Evolutionary conservation across 1,139 yeast species (phyloP).

Genomic region (Dujonia santamariae): DNA sequence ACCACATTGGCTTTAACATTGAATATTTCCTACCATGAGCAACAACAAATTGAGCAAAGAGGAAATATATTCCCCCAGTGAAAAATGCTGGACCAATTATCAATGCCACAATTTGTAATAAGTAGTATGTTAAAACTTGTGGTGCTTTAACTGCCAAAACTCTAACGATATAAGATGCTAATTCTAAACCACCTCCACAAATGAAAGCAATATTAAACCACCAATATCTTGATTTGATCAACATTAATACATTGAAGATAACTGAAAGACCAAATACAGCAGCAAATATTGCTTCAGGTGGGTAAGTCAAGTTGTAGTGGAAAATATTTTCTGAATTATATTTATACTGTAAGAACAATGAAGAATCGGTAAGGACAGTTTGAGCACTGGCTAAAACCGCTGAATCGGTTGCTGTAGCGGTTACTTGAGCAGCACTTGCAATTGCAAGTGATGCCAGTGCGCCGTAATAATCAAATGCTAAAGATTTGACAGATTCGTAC

Average conservation of each 20-base stretch:
- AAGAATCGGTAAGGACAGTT: constrained; percentile 29
- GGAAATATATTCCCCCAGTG: constrained; percentile 83
- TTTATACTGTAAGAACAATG: constrained; percentile 23
- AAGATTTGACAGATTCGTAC: not conserved
- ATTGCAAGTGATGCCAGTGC: constrained; percentile 36
- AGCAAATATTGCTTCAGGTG: constrained; percentile 24
- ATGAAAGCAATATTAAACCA: constrained; percentile 70
- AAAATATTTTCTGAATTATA: constrained; percentile 25
- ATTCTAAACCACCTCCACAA: constrained; percentile 61
- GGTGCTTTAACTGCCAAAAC: constrained; percentile 39
- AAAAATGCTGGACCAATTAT: constrained; percentile 87
- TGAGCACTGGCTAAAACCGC: constrained; percentile 26
- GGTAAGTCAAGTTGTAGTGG: constrained; percentile 22
- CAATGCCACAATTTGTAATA: constrained; percentile 66
- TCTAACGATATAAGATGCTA: constrained; percentile 70
- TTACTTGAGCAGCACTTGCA: constrained; percentile 28
- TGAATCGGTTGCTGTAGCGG: constrained; percentile 37
- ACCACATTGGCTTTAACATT: constrained; percentile 67
- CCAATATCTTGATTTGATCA: constrained; percentile 52
- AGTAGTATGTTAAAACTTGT: constrained; percentile 41
- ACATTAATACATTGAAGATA: constrained; percentile 21
- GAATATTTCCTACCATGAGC: constrained; percentile 66
- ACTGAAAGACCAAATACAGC: constrained; percentile 19
- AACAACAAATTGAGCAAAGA: constrained; percentile 70
- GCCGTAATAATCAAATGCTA: constrained; percentile 15